Evolutionary conservation across 441 rosid genomes (phyloP).

Genomic region (Erysimum pusillum): DNA sequence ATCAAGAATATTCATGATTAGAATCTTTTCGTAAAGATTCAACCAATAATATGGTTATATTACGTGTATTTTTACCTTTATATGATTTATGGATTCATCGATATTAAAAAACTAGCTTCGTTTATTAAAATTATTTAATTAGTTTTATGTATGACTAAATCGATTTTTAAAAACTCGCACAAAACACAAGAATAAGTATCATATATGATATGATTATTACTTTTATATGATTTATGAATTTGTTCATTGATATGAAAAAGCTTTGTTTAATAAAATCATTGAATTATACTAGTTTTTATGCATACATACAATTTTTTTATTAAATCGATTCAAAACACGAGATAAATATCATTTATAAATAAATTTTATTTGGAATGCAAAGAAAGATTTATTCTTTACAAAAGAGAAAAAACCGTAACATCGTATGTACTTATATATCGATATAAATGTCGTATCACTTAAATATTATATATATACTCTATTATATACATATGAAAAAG

Average conservation of each 20-base stretch:
- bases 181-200: too few species aligned
- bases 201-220: too few species aligned
- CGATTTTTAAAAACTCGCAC: neutral
- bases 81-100: neutral
- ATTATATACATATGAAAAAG: neutral
- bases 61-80: neutral
- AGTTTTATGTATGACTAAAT: too few species aligned
- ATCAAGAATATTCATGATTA: conserved; percentile 26
- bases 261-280: too few species aligned
- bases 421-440: neutral
- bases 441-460: neutral
- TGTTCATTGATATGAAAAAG: too few species aligned
- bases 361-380: neutral
- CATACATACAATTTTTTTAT: too few species aligned
- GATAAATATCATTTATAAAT: too few species aligned
- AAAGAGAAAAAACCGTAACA: too few species aligned
- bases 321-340: too few species aligned
- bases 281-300: too few species aligned
- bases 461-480: neutral
- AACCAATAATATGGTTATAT: neutral
- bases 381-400: neutral
- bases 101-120: neutral
- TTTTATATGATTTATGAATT: too few species aligned
- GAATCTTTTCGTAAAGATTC: conserved; percentile 27
- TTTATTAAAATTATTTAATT: neutral